Conservation (phyloP, 768 basidiomycete genomes). For the Cyclocybe aegerita region DNA sequence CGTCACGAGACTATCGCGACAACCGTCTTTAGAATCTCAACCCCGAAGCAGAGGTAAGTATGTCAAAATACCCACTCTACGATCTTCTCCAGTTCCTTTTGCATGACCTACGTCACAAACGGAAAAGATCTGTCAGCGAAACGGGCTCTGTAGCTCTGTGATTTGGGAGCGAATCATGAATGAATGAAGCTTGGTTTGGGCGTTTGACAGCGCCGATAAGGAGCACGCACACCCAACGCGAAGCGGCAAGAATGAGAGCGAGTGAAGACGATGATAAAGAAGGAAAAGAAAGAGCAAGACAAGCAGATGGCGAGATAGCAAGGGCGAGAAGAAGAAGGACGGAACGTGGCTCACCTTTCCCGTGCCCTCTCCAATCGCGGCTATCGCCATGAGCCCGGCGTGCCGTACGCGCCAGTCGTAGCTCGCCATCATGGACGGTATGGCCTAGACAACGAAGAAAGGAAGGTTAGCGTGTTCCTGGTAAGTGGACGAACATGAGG, state of each 20-base stretch:
- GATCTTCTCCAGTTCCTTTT: slow-evolving; percentile 78
- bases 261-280: no score
- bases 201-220: no score
- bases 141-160: not conserved
- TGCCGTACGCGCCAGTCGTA: slow-evolving; percentile 87
- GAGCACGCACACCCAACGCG: no score
- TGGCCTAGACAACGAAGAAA: slow-evolving; percentile 40
- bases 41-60: not conserved
- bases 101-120: slow-evolving; percentile 54
- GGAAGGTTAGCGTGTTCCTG: no score
- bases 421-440: slow-evolving; percentile 77
- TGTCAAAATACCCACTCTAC: slow-evolving; percentile 56
- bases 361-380: slow-evolving; percentile 83
- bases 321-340: not conserved
- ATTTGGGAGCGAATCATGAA: no score
- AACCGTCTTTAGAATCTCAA: not conserved
- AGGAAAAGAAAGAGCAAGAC: not conserved
- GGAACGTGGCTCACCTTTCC: slow-evolving; percentile 44
- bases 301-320: not conserved
- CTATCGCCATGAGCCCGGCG: slow-evolving; percentile 86
- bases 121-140: not conserved
- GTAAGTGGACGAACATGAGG: not conserved
- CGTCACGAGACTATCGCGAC: slow-evolving; percentile 55
- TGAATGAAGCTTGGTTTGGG: no score
- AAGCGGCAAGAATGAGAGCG: no score